Base-by-base conservation (phyloP, 1,284 basidiomycete genomes). In the Stygiomarasmius scandens region DNA sequence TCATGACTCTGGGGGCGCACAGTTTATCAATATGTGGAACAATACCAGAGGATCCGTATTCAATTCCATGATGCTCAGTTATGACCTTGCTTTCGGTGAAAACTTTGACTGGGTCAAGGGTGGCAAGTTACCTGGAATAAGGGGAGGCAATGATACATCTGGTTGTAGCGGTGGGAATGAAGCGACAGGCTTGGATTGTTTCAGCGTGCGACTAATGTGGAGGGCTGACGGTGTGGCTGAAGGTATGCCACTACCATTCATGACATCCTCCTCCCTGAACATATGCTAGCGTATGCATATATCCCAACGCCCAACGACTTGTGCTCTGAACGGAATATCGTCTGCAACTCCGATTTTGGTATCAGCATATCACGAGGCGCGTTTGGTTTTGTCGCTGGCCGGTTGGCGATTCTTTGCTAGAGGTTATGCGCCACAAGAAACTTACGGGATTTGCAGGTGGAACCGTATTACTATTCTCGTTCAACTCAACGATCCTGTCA, bases 161-260 rank as follows among this genome's bases (percentile, higher is more conserved):
- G 77, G 80, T 64, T 90, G 88, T 68, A 85, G 83, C 52, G 88
- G 87, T 25, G 89, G 89, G 12, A 80, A 83, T 56, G 66, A 87
- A 57, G 69, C 79, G 1, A 75, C 77, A 47, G 89, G 88, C 23
- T 65, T 71, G 32, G 78, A 81, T 53, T 91, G 89, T 65, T 90
- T 90, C 68, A 89, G 84, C 64, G 79, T 83, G 10, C 74, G 89
- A 34, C 60, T 90, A 49, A 91, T 91, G 89, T 91, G 89, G 88
- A 77, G 89, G 61, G 67, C 70, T 36, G 73, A 73, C 45, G 88
- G 85, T 1, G 72, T 69, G 1, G 88, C 87, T 8, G 89, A 91
- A 77, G 78, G 82, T 92, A 47, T 73, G 29, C 12, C 49, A 51
- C 24, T 52, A 38, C 12, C 58, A 32, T 32, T 22, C 12, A 32